Evolutionary conservation across 1,139 yeast genomes (phyloP).

Genomic region (Spathaspora sp.): DNA sequence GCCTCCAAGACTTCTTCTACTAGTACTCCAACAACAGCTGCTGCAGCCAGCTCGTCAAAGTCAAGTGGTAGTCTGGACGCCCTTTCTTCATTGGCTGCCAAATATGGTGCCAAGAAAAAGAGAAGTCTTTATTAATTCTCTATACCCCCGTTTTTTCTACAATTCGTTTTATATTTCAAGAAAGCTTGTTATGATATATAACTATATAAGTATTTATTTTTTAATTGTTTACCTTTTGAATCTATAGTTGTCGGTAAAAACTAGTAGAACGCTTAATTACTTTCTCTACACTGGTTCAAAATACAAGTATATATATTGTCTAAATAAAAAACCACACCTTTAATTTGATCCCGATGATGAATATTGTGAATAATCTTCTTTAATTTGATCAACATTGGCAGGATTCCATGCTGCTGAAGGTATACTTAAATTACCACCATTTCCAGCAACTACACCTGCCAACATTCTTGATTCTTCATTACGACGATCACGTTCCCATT

Average conservation of each 20-base stretch:
- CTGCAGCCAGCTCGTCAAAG: too few relatives aligned
- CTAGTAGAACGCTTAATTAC: too few relatives aligned
- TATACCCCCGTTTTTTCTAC: neutral
- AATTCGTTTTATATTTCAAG: neutral
- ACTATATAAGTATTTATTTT: neutral
- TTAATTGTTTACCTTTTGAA: neutral
- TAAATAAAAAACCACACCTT: neutral
- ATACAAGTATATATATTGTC: neutral
- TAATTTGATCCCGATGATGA: conserved; percentile 16
- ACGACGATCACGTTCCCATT: conserved; percentile 73
- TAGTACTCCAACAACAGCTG: conserved; percentile 14
- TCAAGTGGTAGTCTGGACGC: conserved; percentile 13
- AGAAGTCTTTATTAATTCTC: conserved; percentile 4
- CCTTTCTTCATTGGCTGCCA: conserved; percentile 18
- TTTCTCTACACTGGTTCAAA: too few relatives aligned
- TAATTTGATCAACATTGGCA: conserved; percentile 27
- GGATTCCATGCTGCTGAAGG: conserved; percentile 56
- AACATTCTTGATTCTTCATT: conserved; percentile 20
- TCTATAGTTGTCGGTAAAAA: neutral
- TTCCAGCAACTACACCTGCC: conserved; percentile 3
- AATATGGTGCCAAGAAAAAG: conserved; percentile 14
- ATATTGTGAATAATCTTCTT: conserved; percentile 29
- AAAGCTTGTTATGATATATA: neutral
- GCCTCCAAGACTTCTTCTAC: conserved; percentile 17
- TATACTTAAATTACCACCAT: conserved; percentile 24